Conservation (phyloP, 2,329 filamentous ascomycete species). For the Coniella vitis region DNA sequence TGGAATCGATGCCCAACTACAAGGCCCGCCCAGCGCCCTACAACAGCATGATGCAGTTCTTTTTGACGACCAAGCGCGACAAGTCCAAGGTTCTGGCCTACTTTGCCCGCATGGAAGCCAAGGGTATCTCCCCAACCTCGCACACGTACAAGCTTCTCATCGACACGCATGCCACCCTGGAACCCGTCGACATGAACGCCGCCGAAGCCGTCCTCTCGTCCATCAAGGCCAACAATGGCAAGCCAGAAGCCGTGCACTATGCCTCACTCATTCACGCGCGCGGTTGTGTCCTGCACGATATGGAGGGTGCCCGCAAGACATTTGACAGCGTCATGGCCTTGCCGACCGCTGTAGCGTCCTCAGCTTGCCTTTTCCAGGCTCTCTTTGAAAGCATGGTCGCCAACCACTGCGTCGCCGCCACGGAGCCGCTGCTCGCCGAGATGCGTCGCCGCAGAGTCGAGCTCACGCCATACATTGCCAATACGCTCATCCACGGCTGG, state of each 20-base stretch:
- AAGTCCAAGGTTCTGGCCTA: slow-evolving; percentile 89
- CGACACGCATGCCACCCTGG: slow-evolving; percentile 88
- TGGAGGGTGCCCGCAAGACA: slow-evolving; percentile 71
- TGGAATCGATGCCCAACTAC: slow-evolving; percentile 98
- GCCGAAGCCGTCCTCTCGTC: slow-evolving; percentile 76
- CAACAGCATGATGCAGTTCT: slow-evolving; percentile 99
- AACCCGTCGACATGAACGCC: slow-evolving; percentile 80
- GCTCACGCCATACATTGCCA: slow-evolving; percentile 95
- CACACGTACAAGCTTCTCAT: slow-evolving; percentile 98
- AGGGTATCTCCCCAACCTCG: slow-evolving; percentile 81
- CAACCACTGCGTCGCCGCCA: slow-evolving; percentile 76
- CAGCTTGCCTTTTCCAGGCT: slow-evolving; percentile 88
- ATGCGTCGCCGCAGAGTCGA: slow-evolving; percentile 72
- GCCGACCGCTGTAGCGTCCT: slow-evolving; percentile 60
- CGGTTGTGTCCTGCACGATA: slow-evolving; percentile 88
- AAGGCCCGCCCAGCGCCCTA: slow-evolving; percentile 95
- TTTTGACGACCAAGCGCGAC: slow-evolving; percentile 94
- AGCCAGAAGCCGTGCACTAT: slow-evolving; percentile 89
- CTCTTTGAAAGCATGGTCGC: slow-evolving; percentile 97
- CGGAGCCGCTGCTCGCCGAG: slow-evolving; percentile 63
- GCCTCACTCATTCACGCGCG: slow-evolving; percentile 93
- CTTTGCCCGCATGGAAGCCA: slow-evolving; percentile 87
- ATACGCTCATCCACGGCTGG: slow-evolving; percentile 97
- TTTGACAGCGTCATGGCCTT: slow-evolving; percentile 72
- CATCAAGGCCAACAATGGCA: slow-evolving; percentile 60